Evolutionary conservation across 2,329 filamentous ascomycete species (phyloP).

Genomic region (Xylariaceae sp.): DNA sequence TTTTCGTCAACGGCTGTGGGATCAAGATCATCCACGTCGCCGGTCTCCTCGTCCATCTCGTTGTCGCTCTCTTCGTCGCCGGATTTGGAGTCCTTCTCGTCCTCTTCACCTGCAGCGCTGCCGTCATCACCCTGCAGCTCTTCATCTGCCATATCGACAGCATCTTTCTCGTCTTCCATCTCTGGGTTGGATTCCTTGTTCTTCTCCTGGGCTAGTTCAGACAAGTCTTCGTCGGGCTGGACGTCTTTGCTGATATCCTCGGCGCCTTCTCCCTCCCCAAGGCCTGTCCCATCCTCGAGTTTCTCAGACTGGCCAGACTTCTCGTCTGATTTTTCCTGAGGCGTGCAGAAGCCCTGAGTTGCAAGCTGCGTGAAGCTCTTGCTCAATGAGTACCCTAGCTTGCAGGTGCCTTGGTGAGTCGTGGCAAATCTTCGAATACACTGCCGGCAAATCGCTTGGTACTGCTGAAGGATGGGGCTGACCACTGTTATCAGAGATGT

Average conservation of each 20-base stretch:
- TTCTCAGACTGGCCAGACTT: slow-evolving; percentile 66
- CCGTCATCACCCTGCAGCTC: slow-evolving; percentile 83
- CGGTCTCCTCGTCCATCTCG: slow-evolving; percentile 85
- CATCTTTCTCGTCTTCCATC: slow-evolving; percentile 74
- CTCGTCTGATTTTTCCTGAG: slow-evolving; percentile 69
- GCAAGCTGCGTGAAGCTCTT: slow-evolving; percentile 74
- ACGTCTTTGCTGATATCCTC: slow-evolving; percentile 99
- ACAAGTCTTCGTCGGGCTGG: slow-evolving; percentile 83
- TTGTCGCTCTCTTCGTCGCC: slow-evolving; percentile 58
- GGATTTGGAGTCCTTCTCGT: slow-evolving; percentile 52
- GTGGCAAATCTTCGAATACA: slow-evolving; percentile 50
- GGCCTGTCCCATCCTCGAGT: slow-evolving; percentile 82
- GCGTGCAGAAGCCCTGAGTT: slow-evolving; percentile 83
- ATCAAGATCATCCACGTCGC: slow-evolving; percentile 85
- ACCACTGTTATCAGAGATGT: slow-evolving; percentile 53
- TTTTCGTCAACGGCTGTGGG: slow-evolving; percentile 92
- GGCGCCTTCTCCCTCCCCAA: slow-evolving; percentile 89
- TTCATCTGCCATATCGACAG: slow-evolving; percentile 86
- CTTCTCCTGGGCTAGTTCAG: slow-evolving; percentile 81
- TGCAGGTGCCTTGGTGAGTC: slow-evolving; percentile 64
- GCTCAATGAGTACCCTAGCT: slow-evolving; percentile 67
- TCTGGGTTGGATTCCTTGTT: slow-evolving; percentile 57
- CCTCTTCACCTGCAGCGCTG: slow-evolving; percentile 53
- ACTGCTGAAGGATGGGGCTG: slow-evolving; percentile 68
- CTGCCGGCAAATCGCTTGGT: slow-evolving; percentile 52